phyloP scores from a whole-genome alignment of 371 early-diverging fungal species.

The Gilbertella persicaria region DNA sequence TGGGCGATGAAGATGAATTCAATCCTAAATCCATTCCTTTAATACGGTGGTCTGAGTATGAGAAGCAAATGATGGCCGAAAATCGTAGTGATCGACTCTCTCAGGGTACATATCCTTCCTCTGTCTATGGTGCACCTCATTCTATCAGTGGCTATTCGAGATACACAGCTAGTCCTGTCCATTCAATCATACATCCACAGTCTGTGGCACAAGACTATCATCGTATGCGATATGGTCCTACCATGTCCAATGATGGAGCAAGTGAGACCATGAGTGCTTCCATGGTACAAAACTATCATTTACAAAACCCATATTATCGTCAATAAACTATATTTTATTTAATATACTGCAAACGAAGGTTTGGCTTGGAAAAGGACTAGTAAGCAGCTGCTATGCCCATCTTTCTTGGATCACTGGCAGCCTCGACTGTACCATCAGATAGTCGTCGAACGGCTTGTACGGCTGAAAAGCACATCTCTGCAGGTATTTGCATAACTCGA shows the following conservation, averaged over 20 bases:
- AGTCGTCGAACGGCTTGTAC: conserved; percentile 40
- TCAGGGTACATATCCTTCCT: not conserved
- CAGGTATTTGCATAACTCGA: conserved; percentile 6
- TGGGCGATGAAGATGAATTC: conserved; percentile 36
- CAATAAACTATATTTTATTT: no score
- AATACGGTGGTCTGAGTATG: conserved; percentile 84
- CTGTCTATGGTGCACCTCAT: not conserved
- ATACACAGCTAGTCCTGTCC: no score
- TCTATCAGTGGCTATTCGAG: no score
- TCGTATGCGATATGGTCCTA: no score
- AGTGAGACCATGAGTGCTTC: no score
- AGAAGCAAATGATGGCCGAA: conserved; percentile 17
- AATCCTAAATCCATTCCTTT: conserved; percentile 48
- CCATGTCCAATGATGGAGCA: no score
- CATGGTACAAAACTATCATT: no score
- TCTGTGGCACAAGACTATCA: no score
- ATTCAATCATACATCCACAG: no score
- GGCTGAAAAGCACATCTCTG: conserved; percentile 22
- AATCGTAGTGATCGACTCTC: not conserved
- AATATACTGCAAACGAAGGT: not conserved
- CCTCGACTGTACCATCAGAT: conserved; percentile 33
- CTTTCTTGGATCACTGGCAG: conserved; percentile 50
- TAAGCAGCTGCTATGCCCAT: conserved; percentile 42
- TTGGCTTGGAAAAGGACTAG: not conserved
- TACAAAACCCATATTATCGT: no score